phyloP scores from a whole-genome alignment of 768 basidiomycete genomes.

The Saitozyma podzolica region DNA sequence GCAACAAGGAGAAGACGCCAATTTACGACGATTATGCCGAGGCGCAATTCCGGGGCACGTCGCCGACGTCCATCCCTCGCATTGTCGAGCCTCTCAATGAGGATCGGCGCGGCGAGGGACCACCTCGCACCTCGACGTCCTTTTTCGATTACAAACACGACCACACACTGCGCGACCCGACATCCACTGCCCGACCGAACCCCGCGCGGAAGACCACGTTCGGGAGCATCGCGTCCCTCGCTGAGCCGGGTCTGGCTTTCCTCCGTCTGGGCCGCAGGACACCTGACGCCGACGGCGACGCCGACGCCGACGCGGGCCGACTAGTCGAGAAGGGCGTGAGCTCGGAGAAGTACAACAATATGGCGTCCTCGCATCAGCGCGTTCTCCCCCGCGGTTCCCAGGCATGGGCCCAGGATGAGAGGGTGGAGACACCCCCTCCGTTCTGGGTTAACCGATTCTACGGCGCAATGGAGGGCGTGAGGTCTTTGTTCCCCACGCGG shows the following conservation, averaged over 20 bases:
- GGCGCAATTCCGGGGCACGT: constrained; percentile 29
- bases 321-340: constrained; percentile 20
- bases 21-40: constrained; percentile 41
- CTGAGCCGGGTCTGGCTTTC: constrained; percentile 42
- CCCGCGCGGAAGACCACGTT: constrained; percentile 28
- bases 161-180: not conserved
- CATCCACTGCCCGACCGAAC: constrained; percentile 13
- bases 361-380: too few relatives aligned
- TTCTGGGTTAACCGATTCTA: constrained; percentile 43
- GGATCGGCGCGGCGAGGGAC: not conserved
- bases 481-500: constrained; percentile 31
- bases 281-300: constrained; percentile 8
- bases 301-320: constrained; percentile 1
- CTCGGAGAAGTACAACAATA: constrained; percentile 31
- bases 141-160: constrained; percentile 27
- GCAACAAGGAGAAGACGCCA: constrained; percentile 21
- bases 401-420: not conserved
- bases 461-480: constrained; percentile 16
- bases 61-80: constrained; percentile 12
- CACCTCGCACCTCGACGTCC: not conserved
- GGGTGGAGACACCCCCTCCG: constrained; percentile 18
- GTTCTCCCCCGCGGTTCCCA: too few relatives aligned
- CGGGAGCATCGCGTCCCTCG: constrained; percentile 34
- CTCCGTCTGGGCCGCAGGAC: constrained; percentile 24
- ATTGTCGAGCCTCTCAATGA: not conserved